Percentiles rank a stretch among this genome's conserved stretches.
These are phyloP conservation scores for Haberlea rhodopensis DNA, from an alignment of 257 asterid genomes.

Conservation along the genomic window DNA sequence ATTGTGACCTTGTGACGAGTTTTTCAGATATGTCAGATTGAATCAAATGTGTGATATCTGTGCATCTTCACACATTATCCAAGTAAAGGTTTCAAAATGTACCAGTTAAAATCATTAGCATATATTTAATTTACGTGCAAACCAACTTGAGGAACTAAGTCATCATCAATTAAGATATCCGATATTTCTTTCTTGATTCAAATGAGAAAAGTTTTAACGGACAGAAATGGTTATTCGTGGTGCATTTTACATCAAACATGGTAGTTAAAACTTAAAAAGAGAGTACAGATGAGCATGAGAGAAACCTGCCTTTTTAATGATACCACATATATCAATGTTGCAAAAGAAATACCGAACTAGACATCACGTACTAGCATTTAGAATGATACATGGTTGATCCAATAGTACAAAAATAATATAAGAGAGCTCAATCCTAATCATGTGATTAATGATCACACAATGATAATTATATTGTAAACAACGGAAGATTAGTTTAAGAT, in stretches of 20 bases:
- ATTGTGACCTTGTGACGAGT: neutral
- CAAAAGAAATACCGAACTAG: neutral
- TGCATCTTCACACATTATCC: neutral
- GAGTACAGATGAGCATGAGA: too few species aligned
- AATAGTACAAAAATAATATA: too few species aligned
- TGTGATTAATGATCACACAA: too few species aligned
- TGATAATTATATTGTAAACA: too few species aligned
- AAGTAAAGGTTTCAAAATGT: neutral
- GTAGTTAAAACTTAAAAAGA: neutral
- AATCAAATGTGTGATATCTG: neutral
- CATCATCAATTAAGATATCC: neutral
- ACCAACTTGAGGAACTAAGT: neutral
- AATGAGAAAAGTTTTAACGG: too few species aligned
- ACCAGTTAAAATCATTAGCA: neutral
- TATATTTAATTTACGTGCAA: neutral
- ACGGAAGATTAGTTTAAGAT: too few species aligned
- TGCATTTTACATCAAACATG: neutral
- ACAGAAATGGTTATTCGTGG: too few species aligned
- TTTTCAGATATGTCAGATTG: neutral
- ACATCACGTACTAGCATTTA: neutral
- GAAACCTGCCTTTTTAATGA: neutral
- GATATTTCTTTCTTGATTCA: too few species aligned
- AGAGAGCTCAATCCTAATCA: too few species aligned
- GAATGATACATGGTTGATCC: neutral
- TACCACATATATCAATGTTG: neutral